A percentile compares a stretch with the other conserved stretches of the same genome.
Evolutionary conservation across 78 protist genomes (phyloP).

Genomic region (Planoprotostelium fungivorum): DNA sequence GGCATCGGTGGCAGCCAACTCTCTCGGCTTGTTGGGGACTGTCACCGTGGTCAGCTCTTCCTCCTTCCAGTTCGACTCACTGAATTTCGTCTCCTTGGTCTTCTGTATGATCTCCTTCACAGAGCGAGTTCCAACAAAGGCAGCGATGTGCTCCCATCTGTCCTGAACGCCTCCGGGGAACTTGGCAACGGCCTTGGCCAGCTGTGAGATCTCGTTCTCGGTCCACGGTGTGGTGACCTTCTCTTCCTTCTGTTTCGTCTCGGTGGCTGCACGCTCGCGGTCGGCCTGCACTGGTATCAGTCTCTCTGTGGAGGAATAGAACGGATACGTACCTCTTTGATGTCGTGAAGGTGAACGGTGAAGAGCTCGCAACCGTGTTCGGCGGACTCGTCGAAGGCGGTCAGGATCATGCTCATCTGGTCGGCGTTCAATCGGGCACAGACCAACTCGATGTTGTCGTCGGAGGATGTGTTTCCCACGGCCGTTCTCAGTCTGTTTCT

Average conservation of each 20-base stretch:
- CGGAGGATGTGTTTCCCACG: background rate
- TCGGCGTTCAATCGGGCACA: background rate
- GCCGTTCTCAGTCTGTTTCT: background rate
- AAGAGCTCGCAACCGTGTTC: background rate
- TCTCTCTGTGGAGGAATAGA: too few species aligned
- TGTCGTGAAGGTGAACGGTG: background rate
- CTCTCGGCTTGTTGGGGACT: conserved; percentile 39
- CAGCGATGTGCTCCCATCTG: conserved; percentile 65
- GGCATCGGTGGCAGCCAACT: conserved; percentile 6
- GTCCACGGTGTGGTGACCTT: conserved; percentile 52
- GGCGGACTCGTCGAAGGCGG: background rate
- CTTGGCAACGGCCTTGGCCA: conserved; percentile 67
- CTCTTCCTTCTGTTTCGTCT: conserved; percentile 8
- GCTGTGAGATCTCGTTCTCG: conserved; percentile 51
- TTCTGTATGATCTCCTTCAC: conserved; percentile 60
- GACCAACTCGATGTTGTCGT: conserved; percentile 56
- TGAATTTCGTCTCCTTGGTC: conserved; percentile 39
- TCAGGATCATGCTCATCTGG: background rate
- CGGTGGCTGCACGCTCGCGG: background rate
- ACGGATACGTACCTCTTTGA: background rate
- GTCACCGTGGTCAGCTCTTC: conserved; percentile 13
- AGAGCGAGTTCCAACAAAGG: conserved; percentile 55
- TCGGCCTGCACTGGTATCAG: too few species aligned
- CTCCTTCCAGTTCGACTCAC: background rate
- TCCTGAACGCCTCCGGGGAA: conserved; percentile 43